phyloP scores from a whole-genome alignment of 371 early-diverging fungal genomes.

The Mucor piriformis region DNA sequence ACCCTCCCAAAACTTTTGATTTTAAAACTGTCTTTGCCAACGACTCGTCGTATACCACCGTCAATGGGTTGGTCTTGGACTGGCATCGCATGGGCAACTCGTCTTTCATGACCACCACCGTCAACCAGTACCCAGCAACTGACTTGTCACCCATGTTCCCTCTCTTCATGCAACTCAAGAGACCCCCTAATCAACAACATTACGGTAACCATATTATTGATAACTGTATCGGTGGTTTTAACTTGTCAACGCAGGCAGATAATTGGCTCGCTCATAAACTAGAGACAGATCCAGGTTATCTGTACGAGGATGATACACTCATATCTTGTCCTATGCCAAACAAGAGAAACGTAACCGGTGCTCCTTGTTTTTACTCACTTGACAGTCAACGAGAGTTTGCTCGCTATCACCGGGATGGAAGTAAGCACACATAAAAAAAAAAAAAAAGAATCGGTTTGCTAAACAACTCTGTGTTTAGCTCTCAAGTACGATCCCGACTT shows the following conservation, averaged over 20 bases:
- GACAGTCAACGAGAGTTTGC: slow-evolving; percentile 12
- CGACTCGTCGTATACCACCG: slow-evolving; percentile 19
- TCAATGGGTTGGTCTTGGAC: slow-evolving; percentile 45
- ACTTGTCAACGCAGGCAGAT: slow-evolving; percentile 38
- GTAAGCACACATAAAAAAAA: slow-evolving; percentile 15
- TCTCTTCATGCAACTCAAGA: slow-evolving; percentile 35
- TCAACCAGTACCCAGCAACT: slow-evolving; percentile 35
- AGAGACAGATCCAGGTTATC: slow-evolving; percentile 40
- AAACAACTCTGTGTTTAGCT: no score
- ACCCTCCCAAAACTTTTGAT: slow-evolving; percentile 30
- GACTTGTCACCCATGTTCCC: slow-evolving; percentile 55
- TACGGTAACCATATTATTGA: slow-evolving; percentile 31
- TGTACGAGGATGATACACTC: slow-evolving; percentile 21
- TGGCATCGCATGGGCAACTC: slow-evolving; percentile 28
- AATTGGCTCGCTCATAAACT: slow-evolving; percentile 44
- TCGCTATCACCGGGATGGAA: slow-evolving; percentile 27
- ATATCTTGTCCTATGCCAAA: slow-evolving; percentile 43
- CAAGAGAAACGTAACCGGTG: slow-evolving; percentile 38
- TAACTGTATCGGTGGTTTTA: slow-evolving; percentile 37
- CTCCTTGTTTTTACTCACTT: slow-evolving; percentile 39
- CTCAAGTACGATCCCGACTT: slow-evolving; percentile 4
- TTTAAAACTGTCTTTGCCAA: slow-evolving; percentile 30
- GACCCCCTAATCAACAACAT: slow-evolving; percentile 9
- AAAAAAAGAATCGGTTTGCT: neutral
- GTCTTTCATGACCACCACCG: slow-evolving; percentile 29